phyloP scores from a whole-genome alignment of 2,329 filamentous ascomycete genomes.

The Penicillium sp. region DNA sequence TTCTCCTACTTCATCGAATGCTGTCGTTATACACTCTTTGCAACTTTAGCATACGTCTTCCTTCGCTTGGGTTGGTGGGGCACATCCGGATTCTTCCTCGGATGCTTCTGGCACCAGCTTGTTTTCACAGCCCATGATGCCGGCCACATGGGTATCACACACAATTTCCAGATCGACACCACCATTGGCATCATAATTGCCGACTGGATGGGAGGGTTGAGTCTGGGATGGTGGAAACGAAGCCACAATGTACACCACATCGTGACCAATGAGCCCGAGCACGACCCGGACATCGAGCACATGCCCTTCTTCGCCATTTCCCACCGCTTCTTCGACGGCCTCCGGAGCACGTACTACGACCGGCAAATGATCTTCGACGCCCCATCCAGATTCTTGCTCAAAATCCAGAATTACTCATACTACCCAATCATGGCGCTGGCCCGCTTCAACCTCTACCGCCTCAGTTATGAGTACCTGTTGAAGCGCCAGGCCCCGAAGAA shows the following conservation, averaged over 20 bases:
- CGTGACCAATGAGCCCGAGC: constrained; percentile 89
- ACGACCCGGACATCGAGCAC: constrained; percentile 92
- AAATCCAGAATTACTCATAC: constrained; percentile 76
- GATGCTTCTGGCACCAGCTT: constrained; percentile 87
- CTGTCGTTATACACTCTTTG: constrained; percentile 66
- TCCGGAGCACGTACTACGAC: constrained; percentile 80
- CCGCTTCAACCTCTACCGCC: constrained; percentile 78
- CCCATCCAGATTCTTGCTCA: constrained; percentile 64
- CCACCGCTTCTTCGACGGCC: constrained; percentile 68
- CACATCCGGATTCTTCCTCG: constrained; percentile 68
- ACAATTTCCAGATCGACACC: constrained; percentile 76
- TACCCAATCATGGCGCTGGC: constrained; percentile 76
- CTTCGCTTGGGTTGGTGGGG: constrained; percentile 63
- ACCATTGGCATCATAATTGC: constrained; percentile 86
- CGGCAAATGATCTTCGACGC: constrained; percentile 72
- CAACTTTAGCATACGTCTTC: constrained; percentile 56
- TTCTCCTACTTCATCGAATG: constrained; percentile 70
- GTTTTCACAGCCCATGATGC: constrained; percentile 93
- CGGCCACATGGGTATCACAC: constrained; percentile 95
- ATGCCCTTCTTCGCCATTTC: constrained; percentile 85
- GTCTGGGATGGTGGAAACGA: constrained; percentile 93
- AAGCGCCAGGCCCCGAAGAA: constrained; percentile 65
- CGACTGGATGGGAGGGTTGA: constrained; percentile 83
- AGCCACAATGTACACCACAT: constrained; percentile 97
- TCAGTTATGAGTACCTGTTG: constrained; percentile 75